Evolutionary conservation across 2,329 filamentous ascomycete species (phyloP), one percentile per base, ranked within the genome.

Genomic region (Curvularia sp.): DNA sequence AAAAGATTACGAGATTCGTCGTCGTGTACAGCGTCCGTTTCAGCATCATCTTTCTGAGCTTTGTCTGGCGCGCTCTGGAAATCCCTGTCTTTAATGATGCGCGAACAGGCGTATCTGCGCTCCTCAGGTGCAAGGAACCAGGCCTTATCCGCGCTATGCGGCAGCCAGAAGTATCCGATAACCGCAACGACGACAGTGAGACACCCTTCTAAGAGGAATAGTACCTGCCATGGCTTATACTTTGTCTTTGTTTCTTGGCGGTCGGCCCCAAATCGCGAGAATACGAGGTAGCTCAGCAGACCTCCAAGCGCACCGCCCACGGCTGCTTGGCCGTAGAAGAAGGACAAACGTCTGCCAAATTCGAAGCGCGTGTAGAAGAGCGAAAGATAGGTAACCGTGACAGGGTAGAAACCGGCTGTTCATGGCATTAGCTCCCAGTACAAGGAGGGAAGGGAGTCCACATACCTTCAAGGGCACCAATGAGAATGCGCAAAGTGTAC

Each of bases 301-400:
- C 85, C 85, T n/a, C 84, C 84, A 33, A 87, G 77, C 0, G 84
- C 84, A 6, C 83, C 84, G 3, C 84, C 83, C 7, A 86, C 77
- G 1, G 84, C 84, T 55, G 82, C 83, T 69, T 85, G 83, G 7
- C 85, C 84, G 62, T 85, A 87, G 66, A 87, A 86, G 41, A 86
- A 71, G 4, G 79, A 83, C 18, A 87, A 71, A 1, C 84, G 79
- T 15, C 79, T 78, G 4, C 80, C 85, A 58, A 87, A 85, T 62
- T 86, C 84, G 70, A 81, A 86, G 44, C 83, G 80, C 4, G 83
- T 84, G 65, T 87, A 87, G 69, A 86, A 87, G 51, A 84, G 75
- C 18, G 83, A 84, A 28, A 87, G 78, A 62, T 87, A 87, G n/a
- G 81, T 80, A 15, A 86, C 83, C 2, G 83, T 82, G 0, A 84